Evolutionary conservation across 805 yeast species (phyloP), one percentile per base, ranked within the genome.

Genomic region (Kodamaea fukazawae): DNA sequence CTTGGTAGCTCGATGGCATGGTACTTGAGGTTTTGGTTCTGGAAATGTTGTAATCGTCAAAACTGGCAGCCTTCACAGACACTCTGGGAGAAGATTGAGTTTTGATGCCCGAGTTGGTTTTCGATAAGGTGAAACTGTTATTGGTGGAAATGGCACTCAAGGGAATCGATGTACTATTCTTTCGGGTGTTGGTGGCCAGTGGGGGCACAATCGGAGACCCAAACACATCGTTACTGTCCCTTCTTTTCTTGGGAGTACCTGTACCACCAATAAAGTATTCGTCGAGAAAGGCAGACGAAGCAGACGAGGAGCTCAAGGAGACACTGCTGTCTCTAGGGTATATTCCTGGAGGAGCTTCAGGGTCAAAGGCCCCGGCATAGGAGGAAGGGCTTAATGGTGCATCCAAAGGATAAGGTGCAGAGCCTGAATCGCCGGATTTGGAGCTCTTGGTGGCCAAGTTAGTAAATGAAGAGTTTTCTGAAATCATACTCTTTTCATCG

Each of bases 11-110:
- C 12, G 39, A 28, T 16, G 44, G 42, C 13, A 29, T 18, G 13
- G 40, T 41, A 10, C 35, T 20, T 11, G 34, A 25, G 5, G 47
- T 40, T 27, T 37, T 43, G 10, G 46, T 14, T 26, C 47, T 36
- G 13, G 44, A 33, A 10, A 37, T 36, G 7, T 30, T 20, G 25
- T 35, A 36, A 4, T 40, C 40, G n/a, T 43, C 47, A 11, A 34
- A 31, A 7, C 25, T 38, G 28, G 28, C 13, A 13, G 34, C 28
- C 13, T 36, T 36, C 29, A 37, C 7, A 5, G 25, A 32, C 15
- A 20, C 32, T 26, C 47, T 34, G 4, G 42, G 40, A 3, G 43
- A 38, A 3, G 35, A 25, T 18, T 33, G 41, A 4, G 28, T 16
- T 22, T 29, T 37, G 10, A 15, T 7, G 17, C 10, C 14, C 10